Conservation (phyloP, 495 filamentous ascomycete genomes). For the Baudoinia panamericana region DNA sequence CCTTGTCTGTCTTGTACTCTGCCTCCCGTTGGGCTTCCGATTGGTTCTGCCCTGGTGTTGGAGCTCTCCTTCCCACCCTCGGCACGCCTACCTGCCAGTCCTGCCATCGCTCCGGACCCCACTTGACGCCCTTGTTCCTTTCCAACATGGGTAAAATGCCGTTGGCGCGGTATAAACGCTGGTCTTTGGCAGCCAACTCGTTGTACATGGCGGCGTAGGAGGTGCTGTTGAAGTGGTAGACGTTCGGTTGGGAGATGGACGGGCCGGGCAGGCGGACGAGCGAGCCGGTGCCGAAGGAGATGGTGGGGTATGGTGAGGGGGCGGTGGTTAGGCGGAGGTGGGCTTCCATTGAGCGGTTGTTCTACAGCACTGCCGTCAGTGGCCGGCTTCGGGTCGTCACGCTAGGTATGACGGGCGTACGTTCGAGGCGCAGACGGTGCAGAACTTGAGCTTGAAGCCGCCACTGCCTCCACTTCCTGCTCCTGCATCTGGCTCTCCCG, state of each 20-base stretch:
- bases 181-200: slow-evolving; percentile 74
- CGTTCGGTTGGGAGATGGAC: slow-evolving; percentile 81
- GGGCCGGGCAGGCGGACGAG: slow-evolving; percentile 90
- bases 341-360: slow-evolving; percentile 75
- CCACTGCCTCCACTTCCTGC: too few species aligned
- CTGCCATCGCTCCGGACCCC: slow-evolving; percentile 93
- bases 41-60: slow-evolving; percentile 4
- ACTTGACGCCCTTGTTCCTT: slow-evolving; percentile 82
- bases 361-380: too few species aligned
- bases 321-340: slow-evolving; percentile 78
- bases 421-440: slow-evolving; percentile 96
- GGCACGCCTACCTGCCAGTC: slow-evolving; percentile 88
- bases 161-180: slow-evolving; percentile 77
- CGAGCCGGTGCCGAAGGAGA: slow-evolving; percentile 95
- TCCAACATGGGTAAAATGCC: slow-evolving; percentile 92
- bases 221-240: slow-evolving; percentile 91
- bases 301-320: slow-evolving; percentile 60
- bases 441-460: slow-evolving; percentile 57
- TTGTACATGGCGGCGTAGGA: slow-evolving; percentile 87
- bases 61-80: slow-evolving; percentile 45
- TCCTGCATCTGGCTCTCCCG: too few species aligned
- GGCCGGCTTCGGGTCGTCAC: not conserved
- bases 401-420: slow-evolving; percentile 59
- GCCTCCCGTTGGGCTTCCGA: slow-evolving; percentile 7
- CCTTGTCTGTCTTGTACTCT: slow-evolving; percentile 40